Base-by-base conservation (phyloP, 2,329 filamentous ascomycete genomes). In the Seiridium unicorne region DNA sequence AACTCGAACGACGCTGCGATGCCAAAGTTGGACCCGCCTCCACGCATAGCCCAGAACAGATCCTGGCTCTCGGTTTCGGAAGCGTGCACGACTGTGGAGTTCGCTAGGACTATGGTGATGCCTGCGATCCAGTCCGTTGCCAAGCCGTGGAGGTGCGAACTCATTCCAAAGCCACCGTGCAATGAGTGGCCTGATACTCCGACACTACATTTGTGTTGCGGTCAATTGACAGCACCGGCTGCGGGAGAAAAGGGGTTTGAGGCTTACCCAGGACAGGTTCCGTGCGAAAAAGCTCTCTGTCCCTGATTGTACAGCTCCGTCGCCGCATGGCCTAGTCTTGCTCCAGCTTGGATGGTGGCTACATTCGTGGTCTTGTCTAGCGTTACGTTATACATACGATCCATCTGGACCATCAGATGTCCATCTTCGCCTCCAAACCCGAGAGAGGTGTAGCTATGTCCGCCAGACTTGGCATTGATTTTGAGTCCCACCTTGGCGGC, bases 401-500 rank as follows among this genome's bases (percentile, higher is more conserved):
- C 72, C 31, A 82, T 70, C 65, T 79, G 73, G 57, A 82, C 75
- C 55, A 81, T 73, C 61, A 81, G 73, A 58, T 74, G 72, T 1
- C 79, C 80, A 58, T 81, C 73, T 61, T 78, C 73, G 8, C 79
- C 79, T 44, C 78, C 78, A 6, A 77, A 73, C 56, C 76, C 77
- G 62, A 74, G 76, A 9, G 75, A 77, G 26, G 77, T 78, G 65
- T 81, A 83, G 4, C 77, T 80, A 64, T 82, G 80, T n/a, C 80
- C 80, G 40, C 80, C 80, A 42, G 74, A 72, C 63, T 77, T 78
- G 18, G 79, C 75, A 35, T 77, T 77, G 2, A 81, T 78, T 65
- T 79, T 79, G 57, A 79, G 69, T 7, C 70, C 69, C 31, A 71
- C 66, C 60, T 74, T 63, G n/a, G 66, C 66, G 44, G 78, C 79